phyloP scores from a whole-genome alignment of 2,329 filamentous ascomycete genomes.

The Aspergillus quadrilineatus region DNA sequence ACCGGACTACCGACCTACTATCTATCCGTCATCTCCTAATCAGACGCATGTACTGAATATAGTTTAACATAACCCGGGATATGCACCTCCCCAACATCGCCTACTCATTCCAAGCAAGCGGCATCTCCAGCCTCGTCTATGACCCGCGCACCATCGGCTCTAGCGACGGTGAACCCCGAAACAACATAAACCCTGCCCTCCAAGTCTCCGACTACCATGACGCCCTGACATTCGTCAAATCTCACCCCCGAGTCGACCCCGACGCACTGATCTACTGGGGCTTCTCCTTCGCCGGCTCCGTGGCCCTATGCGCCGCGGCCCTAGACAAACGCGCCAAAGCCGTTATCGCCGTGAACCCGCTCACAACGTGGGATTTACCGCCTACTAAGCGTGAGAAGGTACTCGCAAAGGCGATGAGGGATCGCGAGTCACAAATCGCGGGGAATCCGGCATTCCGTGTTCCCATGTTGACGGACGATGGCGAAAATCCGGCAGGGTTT shows the following conservation, averaged over 20 bases:
- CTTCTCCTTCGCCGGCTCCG: conserved; percentile 30
- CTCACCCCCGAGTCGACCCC: conserved; percentile 29
- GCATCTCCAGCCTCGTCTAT: conserved; percentile 32
- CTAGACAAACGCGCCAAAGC: conserved; percentile 32
- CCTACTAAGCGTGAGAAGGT: too few species aligned
- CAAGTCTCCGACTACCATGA: conserved; percentile 40
- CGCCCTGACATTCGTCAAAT: conserved; percentile 36
- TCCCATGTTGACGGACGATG: too few species aligned
- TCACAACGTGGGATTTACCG: background rate
- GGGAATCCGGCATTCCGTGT: too few species aligned
- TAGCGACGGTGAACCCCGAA: conserved; percentile 36
- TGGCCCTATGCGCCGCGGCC: conserved; percentile 30
- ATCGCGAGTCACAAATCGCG: too few species aligned
- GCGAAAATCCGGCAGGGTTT: too few species aligned
- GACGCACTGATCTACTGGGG: conserved; percentile 39
- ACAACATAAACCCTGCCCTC: conserved; percentile 33
- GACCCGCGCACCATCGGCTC: conserved; percentile 34
- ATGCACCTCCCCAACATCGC: conserved; percentile 24
- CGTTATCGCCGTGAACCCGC: conserved; percentile 28
- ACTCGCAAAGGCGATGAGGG: too few species aligned
- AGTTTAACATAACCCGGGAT: conserved; percentile 24
- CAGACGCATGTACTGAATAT: too few species aligned
- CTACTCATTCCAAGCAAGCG: conserved; percentile 20
- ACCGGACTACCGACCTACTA: conserved; percentile 24
- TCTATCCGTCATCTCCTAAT: too few species aligned